Evolutionary conservation across 1,139 yeast species (phyloP), one percentile per base, ranked within the genome.

Genomic region (Trichomonascaceae sp.): DNA sequence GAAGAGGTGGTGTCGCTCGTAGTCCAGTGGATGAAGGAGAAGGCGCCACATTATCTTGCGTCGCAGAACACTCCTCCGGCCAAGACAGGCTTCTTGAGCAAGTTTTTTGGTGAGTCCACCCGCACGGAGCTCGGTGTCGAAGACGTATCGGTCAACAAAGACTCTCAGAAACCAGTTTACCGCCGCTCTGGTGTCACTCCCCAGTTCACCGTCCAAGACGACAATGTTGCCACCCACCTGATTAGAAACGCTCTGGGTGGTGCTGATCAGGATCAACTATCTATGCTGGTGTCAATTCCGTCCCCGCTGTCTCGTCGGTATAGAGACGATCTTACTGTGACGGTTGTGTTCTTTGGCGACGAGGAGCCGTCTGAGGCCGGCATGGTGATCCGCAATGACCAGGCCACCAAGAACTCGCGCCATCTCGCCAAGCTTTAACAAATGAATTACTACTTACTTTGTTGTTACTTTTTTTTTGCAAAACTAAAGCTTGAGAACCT

Each of bases 161-260:
- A 64, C 27, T 51, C 60, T 16, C 71, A 70, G 46, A 71, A 76
- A 46, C 74, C 77, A 5, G 69, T 73, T 38, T 61, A 75, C 37
- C 59, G 51, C 50, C 57, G 44, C 48, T 57, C 41, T 60, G 60
- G 40, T 52, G 60, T 43, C 57, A 8, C 11, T 8, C 23, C 23
- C 9, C 65, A 36, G 71, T 69, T 52, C 54, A 46, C 62, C 67
- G 51, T 57, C 11, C 85, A 82, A 49, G 98, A 89, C 59, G 72
- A 70, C 23, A 89, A 89, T 49, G 94, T 78, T 4, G 78, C 95
- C 1, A 89, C 98, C 0, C 98, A 89, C 56, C 65, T 89, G 48
- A 80, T 89, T 34, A 71, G 98, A 52, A 89, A 89, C 56, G 97
- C 98, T 0, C 65, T 89, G 37, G 87, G 95, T 34, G 94, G 96